These are phyloP conservation scores for Lactifluus subvellereus DNA, from an alignment of 768 basidiomycete genomes.

Conservation along the genomic window DNA sequence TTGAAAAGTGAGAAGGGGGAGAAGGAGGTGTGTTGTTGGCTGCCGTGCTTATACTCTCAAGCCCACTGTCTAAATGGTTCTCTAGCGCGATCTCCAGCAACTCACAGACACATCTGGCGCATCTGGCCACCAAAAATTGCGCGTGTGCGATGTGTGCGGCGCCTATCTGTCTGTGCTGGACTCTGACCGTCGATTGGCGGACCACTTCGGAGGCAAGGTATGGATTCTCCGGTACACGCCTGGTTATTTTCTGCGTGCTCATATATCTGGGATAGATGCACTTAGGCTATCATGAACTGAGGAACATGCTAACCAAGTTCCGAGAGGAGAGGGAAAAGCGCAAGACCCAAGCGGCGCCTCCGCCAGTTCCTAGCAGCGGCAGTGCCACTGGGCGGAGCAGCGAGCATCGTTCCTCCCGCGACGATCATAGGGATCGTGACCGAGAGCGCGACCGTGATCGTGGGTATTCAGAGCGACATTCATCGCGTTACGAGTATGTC, in stretches of 20 bases:
- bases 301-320: slow-evolving; percentile 88
- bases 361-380: slow-evolving; percentile 29
- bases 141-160: slow-evolving; percentile 99
- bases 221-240: slow-evolving; percentile 28
- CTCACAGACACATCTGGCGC: slow-evolving; percentile 97
- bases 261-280: slow-evolving; percentile 70
- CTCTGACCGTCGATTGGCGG: slow-evolving; percentile 95
- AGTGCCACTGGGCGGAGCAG: slow-evolving; percentile 39
- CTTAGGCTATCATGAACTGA: slow-evolving; percentile 95
- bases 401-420: slow-evolving; percentile 52
- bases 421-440: slow-evolving; percentile 62
- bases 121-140: slow-evolving; percentile 98
- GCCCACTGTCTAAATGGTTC: not conserved
- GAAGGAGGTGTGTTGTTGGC: slow-evolving; percentile 66
- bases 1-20: slow-evolving; percentile 93
- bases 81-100: slow-evolving; percentile 86
- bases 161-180: slow-evolving; percentile 98
- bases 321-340: slow-evolving; percentile 84
- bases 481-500: slow-evolving; percentile 24
- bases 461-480: slow-evolving; percentile 51
- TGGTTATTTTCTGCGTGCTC: not conserved
- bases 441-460: slow-evolving; percentile 67
- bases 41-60: not conserved
- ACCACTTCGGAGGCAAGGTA: slow-evolving; percentile 99
- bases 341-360: slow-evolving; percentile 47